A percentile compares a stretch with the other conserved stretches of the same genome.
Evolutionary conservation across 768 basidiomycete species (phyloP).

Genomic region (Pulveroboletus sp.): DNA sequence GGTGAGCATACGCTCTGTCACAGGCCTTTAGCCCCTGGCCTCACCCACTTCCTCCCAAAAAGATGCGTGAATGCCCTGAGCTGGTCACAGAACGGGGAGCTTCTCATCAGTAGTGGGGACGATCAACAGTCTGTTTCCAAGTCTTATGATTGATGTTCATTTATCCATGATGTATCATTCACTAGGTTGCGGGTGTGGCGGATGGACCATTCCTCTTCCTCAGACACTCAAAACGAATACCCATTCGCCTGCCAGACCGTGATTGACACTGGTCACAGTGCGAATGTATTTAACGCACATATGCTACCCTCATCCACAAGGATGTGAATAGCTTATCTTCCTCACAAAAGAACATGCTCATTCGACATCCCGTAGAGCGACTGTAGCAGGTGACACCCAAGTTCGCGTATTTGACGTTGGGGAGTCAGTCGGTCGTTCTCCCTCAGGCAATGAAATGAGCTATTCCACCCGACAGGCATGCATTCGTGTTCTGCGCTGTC

Average conservation of each 20-base stretch:
- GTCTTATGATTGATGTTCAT: neutral
- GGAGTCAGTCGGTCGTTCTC: constrained; percentile 34
- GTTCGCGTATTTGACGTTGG: constrained; percentile 76
- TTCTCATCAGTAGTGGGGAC: constrained; percentile 68
- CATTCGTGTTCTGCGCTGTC: constrained; percentile 61
- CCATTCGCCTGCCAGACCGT: constrained; percentile 61
- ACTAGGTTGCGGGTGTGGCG: constrained; percentile 74
- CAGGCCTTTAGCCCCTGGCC: neutral
- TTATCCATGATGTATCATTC: constrained; percentile 1
- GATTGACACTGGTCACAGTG: constrained; percentile 74
- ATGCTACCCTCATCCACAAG: constrained; percentile 76
- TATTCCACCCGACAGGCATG: constrained; percentile 46
- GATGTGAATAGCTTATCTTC: constrained; percentile 48
- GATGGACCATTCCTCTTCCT: constrained; percentile 39
- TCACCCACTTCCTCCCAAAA: neutral
- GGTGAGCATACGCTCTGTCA: constrained; percentile 39
- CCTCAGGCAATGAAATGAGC: constrained; percentile 40
- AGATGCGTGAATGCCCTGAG: constrained; percentile 77
- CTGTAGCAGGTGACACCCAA: constrained; percentile 70
- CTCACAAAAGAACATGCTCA: constrained; percentile 10
- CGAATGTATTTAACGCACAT: constrained; percentile 82
- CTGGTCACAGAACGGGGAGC: constrained; percentile 63
- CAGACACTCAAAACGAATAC: constrained; percentile 43
- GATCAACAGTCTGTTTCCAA: constrained; percentile 53
- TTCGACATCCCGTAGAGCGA: constrained; percentile 41